Evolutionary conservation across 75 land plant genomes (phyloP).

Genomic region (Chamaecyparis obtusa): DNA sequence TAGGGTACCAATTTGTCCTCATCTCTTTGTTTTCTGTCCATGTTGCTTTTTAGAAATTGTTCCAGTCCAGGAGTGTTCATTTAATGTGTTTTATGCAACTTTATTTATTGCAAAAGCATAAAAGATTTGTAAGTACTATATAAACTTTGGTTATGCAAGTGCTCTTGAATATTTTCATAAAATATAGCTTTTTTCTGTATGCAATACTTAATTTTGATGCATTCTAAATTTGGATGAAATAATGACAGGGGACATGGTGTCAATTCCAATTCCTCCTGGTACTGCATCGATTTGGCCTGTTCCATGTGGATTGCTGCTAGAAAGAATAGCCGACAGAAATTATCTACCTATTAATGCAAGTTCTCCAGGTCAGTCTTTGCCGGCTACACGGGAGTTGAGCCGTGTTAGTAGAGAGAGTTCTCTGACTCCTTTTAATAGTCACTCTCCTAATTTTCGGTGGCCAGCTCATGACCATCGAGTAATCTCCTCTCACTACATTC

Average conservation of each 20-base stretch:
- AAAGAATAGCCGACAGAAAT: constrained; percentile 44
- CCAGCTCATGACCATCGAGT: constrained; percentile 6
- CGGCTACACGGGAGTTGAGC: constrained; percentile 24
- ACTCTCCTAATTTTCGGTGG: constrained; percentile 17
- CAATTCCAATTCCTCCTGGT: constrained; percentile 60
- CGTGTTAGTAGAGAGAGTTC: constrained; percentile 38
- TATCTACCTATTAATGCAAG: constrained; percentile 18
- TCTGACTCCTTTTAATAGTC: constrained; percentile 21
- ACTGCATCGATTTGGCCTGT: constrained; percentile 85
- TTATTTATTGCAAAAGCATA: not conserved
- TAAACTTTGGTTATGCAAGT: not conserved
- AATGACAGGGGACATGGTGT: constrained; percentile 69
- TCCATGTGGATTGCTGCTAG: constrained; percentile 85
- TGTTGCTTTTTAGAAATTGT: not conserved
- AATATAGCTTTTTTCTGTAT: not conserved
- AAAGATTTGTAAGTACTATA: not conserved
- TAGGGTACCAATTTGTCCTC: not conserved
- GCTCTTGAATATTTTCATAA: not conserved
- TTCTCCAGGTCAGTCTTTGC: constrained; percentile 18
- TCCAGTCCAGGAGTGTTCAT: not conserved
- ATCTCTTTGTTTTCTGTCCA: not conserved
- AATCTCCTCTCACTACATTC: constrained; percentile 58
- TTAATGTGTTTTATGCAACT: not conserved
- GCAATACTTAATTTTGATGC: not conserved
- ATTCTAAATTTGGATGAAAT: constrained; percentile 4